Conservation (phyloP, 805 yeast species). For the Zygotorulaspora florentina region DNA sequence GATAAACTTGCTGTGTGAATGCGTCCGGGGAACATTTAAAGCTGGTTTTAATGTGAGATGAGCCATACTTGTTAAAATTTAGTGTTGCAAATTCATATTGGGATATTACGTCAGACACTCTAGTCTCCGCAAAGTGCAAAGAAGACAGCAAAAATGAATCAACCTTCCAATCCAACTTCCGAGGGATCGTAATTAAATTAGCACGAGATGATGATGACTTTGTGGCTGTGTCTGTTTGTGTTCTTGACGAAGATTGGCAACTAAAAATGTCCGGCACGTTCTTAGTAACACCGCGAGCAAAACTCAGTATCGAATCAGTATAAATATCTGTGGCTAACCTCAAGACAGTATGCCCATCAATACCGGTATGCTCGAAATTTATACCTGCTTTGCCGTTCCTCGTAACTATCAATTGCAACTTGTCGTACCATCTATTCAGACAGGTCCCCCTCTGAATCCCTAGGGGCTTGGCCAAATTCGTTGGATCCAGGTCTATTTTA, state of each 20-base stretch:
- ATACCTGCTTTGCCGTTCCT: constrained; percentile 89
- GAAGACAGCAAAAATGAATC: constrained; percentile 75
- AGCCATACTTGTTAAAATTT: constrained; percentile 67
- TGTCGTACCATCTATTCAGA: constrained; percentile 93
- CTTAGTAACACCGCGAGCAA: constrained; percentile 77
- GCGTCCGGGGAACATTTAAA: constrained; percentile 94
- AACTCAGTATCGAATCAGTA: constrained; percentile 82
- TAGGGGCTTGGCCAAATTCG: constrained; percentile 17
- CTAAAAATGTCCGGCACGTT: constrained; percentile 38
- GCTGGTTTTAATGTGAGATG: constrained; percentile 63
- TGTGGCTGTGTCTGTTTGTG: constrained; percentile 4
- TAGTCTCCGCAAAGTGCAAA: constrained; percentile 84
- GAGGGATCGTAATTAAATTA: constrained; percentile 62
- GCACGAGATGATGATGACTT: constrained; percentile 20
- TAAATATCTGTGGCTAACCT: constrained; percentile 85
- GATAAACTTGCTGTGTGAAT: constrained; percentile 88
- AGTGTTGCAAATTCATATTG: constrained; percentile 84
- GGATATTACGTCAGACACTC: constrained; percentile 79
- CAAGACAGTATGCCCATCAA: constrained; percentile 91
- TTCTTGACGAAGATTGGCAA: not conserved
- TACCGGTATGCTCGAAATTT: constrained; percentile 92
- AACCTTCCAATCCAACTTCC: constrained; percentile 84
- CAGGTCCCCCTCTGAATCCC: constrained; percentile 94
- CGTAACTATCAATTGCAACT: constrained; percentile 80
- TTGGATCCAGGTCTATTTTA: constrained; percentile 50